Base-by-base conservation (phyloP, 805 yeast genomes). In the Metschnikowia cubensis region DNA sequence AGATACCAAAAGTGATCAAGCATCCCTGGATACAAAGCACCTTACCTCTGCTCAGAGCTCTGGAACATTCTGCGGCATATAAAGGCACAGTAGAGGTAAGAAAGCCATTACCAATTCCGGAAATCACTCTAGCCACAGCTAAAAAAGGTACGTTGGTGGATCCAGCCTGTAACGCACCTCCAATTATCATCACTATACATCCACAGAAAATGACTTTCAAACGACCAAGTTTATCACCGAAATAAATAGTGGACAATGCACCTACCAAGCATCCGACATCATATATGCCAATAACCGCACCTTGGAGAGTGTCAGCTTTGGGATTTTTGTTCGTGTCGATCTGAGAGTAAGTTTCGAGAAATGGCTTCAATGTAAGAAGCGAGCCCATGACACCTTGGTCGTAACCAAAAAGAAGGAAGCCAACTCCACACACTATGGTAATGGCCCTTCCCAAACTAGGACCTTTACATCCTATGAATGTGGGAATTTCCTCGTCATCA, bases 371-470 rank as follows among this genome's bases (percentile, higher is more conserved):
- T 2, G 64, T 60, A 46, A 61, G 56, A 42, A 61, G 59, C 34
- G 60, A 53, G 5, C 65, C 67, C 73, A 73, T 71, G 51, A 73
- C 66, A 42, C 76, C 77, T 51, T 72, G 77, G 54, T 73, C 77
- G 51, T 53, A 53, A 22, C 77, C 77, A 49, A 71, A 70, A 53
- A 71, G 66, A 48, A 71, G 68, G 44, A 71, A 56, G 1, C 59
- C 59, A 5, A 50, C 59, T 2, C 59, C 57, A 29, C 59, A 56
- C 21, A 56, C 46, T 2, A 52, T 22, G 6, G 59, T 52, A 18
- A 56, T 52, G 39, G 50, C 50, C 3, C 45, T 35, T 14, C 55
- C 51, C 15, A 56, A 52, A 8, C 7, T 32, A 3, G 46, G 37
- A 3, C 58, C 58, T 20, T 53, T 50, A 13, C 44, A 35, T 2